A percentile compares a stretch with the other conserved stretches of the same genome.
These are phyloP conservation scores for Malus hybrid DNA, from an alignment of 331 rosid species.

Conservation along the genomic window DNA sequence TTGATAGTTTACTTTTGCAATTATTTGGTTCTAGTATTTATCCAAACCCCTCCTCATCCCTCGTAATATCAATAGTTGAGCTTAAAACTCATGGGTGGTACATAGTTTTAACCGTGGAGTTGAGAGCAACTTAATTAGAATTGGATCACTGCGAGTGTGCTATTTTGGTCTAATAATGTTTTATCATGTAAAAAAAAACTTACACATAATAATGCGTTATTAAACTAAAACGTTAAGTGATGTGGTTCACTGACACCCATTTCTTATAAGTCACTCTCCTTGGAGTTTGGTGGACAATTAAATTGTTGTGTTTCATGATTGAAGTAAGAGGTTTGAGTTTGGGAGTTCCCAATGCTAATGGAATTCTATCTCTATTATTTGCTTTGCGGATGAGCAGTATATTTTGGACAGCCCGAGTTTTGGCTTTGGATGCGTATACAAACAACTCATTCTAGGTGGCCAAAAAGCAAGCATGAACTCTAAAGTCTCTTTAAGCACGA, in stretches of 20 bases:
- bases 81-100: not conserved
- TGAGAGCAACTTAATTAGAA: not conserved
- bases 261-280: not conserved
- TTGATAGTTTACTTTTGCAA: not conserved
- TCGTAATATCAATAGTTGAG: not conserved
- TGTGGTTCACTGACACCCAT: not conserved
- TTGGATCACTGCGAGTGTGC: not conserved
- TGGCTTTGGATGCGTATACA: conserved; percentile 11
- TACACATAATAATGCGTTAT: too few relatives aligned
- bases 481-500: conserved; percentile 18
- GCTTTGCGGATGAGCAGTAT: conserved; percentile 1
- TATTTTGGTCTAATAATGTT: not conserved
- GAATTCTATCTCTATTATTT: not conserved
- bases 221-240: not conserved
- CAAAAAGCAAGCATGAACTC: conserved; percentile 22
- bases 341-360: conserved; percentile 7
- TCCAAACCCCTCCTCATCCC: not conserved
- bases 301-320: not conserved
- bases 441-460: conserved; percentile 5
- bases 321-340: not conserved
- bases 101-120: not conserved
- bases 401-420: conserved; percentile 10
- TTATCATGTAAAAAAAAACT: not conserved
- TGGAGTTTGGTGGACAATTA: not conserved
- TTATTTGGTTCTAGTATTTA: not conserved